These are phyloP conservation scores for Tetraselmis chui DNA, from an alignment of 139 green algal genomes.

Conservation along the genomic window DNA sequence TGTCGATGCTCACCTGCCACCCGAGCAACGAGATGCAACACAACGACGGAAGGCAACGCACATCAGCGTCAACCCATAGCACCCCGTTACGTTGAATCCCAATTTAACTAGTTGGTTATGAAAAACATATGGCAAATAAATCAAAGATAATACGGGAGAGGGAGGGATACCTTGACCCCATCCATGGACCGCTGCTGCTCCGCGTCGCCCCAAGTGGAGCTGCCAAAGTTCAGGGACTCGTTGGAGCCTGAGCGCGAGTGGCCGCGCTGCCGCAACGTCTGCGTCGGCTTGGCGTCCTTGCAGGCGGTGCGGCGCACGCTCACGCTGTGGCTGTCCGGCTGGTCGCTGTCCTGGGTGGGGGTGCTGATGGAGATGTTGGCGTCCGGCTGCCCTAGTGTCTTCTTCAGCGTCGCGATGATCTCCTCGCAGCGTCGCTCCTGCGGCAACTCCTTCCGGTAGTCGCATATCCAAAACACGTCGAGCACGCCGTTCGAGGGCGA, in stretches of 20 bases:
- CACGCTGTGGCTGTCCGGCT: background rate
- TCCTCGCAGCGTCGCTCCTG: background rate
- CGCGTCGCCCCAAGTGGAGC: background rate
- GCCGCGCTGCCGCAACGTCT: constrained; percentile 16
- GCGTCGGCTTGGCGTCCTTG: constrained; percentile 9
- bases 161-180: background rate
- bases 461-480: constrained; percentile 72
- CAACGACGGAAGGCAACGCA: too few relatives aligned
- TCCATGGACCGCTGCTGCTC: background rate
- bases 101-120: too few relatives aligned
- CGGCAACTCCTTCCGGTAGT: constrained; percentile 29
- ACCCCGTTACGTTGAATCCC: too few relatives aligned
- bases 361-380: background rate
- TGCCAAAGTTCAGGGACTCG: background rate
- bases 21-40: too few relatives aligned
- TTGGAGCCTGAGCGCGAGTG: constrained; percentile 4
- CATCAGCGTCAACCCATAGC: too few relatives aligned
- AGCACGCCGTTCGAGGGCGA: constrained; percentile 41
- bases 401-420: background rate
- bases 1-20: constrained; percentile 57
- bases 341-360: background rate
- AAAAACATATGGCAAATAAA: too few relatives aligned
- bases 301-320: background rate
- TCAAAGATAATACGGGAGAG: too few relatives aligned
- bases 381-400: background rate